Base-by-base conservation (phyloP, 1,284 basidiomycete species). In the Puccinia novopanici region DNA sequence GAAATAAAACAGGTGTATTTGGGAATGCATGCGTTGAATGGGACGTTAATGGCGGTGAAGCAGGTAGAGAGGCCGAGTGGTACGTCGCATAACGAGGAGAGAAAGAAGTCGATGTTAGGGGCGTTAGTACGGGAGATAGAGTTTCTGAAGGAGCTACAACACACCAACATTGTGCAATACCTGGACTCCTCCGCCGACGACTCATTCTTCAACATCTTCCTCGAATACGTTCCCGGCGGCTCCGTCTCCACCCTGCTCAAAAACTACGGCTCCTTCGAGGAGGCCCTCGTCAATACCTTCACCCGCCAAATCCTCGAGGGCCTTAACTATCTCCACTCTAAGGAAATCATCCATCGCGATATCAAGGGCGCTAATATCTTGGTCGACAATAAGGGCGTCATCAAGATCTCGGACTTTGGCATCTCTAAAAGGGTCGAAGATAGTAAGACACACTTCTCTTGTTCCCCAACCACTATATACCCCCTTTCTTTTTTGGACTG, bases 341-440 rank as follows among this genome's bases (percentile, higher is more conserved):
- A 92, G 12, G 94, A 93, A 83, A 98, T 99, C 85, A 95, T 99
- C 81, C 96, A 99, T 86, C 92, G 96, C 37, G 96, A 99, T 85
- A 98, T 99, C 88, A 99, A 98, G 85, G 96, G 96, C 34, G 96
- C 93, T 59, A 98, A 99, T 85, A 97, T 99, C 81, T 90, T 99
- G 77, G 95, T 98, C 15, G 96, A 99, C 86, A 98, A 98, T 88
- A 98, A 97, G 86, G 95, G 95, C 10, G 94, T 94, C 13, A 92
- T 98, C 88, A 99, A 99, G 87, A 98, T 99, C 65, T 95, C 93
- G 5, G 97, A 99, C 87, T 99, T 99, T 84, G 97, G 97, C 83
- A 98, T 99, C 84, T 96, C 94, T 27, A 99, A 99, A 88, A 97
- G 97, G 87, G 92, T 95, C 48, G 94, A 98, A 86, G 93, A 92